Conservation (phyloP, 2,329 filamentous ascomycete genomes). For the Fusarium sp. region DNA sequence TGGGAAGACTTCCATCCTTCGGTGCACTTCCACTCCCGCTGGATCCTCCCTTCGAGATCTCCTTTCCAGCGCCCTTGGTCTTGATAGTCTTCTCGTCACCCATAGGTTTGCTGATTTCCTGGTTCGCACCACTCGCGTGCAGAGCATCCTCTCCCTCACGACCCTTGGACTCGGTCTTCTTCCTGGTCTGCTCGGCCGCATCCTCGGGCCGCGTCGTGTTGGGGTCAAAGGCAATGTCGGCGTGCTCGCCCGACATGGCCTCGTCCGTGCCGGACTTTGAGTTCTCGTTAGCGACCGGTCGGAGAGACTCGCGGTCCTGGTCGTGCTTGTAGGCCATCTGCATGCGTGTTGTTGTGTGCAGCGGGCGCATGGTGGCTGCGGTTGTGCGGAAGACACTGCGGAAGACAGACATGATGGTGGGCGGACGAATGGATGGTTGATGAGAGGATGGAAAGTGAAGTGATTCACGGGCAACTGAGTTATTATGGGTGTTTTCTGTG, state of each 20-base stretch:
- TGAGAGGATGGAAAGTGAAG: not conserved
- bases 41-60: slow-evolving; percentile 54
- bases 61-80: slow-evolving; percentile 51
- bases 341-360: slow-evolving; percentile 52
- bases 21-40: slow-evolving; percentile 51
- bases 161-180: slow-evolving; percentile 54
- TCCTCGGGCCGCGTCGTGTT: slow-evolving; percentile 75
- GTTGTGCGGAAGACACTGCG: slow-evolving; percentile 40
- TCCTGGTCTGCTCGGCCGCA: slow-evolving; percentile 65
- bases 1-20: slow-evolving; percentile 49
- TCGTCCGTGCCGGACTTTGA: slow-evolving; percentile 76
- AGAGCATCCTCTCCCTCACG: slow-evolving; percentile 52
- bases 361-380: slow-evolving; percentile 44
- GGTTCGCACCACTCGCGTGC: slow-evolving; percentile 61
- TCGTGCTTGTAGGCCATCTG: slow-evolving; percentile 63
- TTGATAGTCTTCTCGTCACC: slow-evolving; percentile 54
- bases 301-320: slow-evolving; percentile 72
- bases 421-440: not conserved
- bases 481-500: not conserved
- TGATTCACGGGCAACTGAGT: not conserved
- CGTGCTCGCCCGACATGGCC: slow-evolving; percentile 65
- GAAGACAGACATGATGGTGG: slow-evolving; percentile 39
- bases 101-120: slow-evolving; percentile 57
- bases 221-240: slow-evolving; percentile 77
- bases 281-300: slow-evolving; percentile 75